Conservation (phyloP, 176 grass and related monocot genomes). For the Ensete glaucum region DNA sequence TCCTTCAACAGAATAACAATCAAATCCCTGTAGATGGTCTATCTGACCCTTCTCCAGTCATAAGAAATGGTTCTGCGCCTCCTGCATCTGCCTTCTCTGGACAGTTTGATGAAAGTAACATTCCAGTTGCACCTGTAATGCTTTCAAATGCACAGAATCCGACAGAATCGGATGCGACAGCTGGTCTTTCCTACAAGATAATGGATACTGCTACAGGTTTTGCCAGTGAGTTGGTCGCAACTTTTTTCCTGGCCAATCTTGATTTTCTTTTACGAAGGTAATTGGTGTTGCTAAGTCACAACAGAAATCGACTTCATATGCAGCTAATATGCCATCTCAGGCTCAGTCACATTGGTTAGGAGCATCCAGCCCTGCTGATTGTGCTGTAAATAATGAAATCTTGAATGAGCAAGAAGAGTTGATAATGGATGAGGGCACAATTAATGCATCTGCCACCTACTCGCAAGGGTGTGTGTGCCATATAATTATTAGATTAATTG, state of each 20-base stretch:
- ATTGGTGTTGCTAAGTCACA: conserved; percentile 20
- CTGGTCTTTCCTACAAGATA: conserved; percentile 34
- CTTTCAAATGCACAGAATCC: conserved; percentile 43
- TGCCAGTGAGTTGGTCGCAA: conserved; percentile 30
- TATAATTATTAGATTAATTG: conserved; percentile 18
- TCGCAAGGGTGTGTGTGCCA: conserved; percentile 67
- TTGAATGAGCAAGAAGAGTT: conserved; percentile 48
- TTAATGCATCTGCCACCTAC: conserved; percentile 66
- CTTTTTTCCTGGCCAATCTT: conserved; percentile 13
- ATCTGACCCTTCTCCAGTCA: conserved; percentile 45
- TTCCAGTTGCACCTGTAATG: conserved; percentile 34
- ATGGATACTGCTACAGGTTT: conserved; percentile 39
- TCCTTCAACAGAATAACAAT: conserved; percentile 48
- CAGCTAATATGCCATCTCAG: conserved; percentile 49
- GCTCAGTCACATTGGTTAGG: conserved; percentile 44
- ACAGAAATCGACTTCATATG: conserved; percentile 11
- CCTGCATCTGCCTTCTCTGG: conserved; percentile 42
- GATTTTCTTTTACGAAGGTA: conserved; percentile 10
- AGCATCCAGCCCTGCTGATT: conserved; percentile 39
- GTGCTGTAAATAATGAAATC: conserved; percentile 38
- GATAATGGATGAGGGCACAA: conserved; percentile 77
- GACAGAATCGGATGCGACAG: conserved; percentile 35
- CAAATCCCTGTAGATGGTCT: conserved; percentile 42
- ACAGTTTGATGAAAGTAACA: conserved; percentile 40
- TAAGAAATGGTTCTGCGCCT: conserved; percentile 51